These are phyloP conservation scores for Asterophora parasitica DNA, from an alignment of 768 basidiomycete species.

Conservation along the genomic window DNA sequence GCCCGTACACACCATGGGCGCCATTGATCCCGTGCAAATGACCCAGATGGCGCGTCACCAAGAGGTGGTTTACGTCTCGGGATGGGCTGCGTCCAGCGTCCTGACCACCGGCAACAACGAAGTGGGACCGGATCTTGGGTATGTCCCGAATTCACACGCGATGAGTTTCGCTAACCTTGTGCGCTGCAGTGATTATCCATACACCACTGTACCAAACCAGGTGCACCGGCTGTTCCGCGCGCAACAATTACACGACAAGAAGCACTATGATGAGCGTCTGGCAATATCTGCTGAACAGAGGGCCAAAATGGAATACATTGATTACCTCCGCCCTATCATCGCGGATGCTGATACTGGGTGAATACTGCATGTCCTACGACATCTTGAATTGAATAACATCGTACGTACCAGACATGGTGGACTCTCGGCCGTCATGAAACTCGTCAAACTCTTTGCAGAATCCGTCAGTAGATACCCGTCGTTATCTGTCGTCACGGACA, in stretches of 20 bases:
- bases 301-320: slow-evolving; percentile 69
- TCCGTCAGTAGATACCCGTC: slow-evolving; percentile 40
- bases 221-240: slow-evolving; percentile 89
- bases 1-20: slow-evolving; percentile 89
- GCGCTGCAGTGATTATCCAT: slow-evolving; percentile 76
- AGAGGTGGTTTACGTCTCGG: slow-evolving; percentile 88
- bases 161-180: background rate
- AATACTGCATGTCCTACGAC: slow-evolving; percentile 14
- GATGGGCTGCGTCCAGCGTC: slow-evolving; percentile 85
- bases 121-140: slow-evolving; percentile 89
- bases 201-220: slow-evolving; percentile 94
- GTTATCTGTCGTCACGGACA: background rate
- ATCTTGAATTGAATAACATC: slow-evolving; percentile 7
- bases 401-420: slow-evolving; percentile 70
- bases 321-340: slow-evolving; percentile 89
- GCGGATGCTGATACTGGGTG: slow-evolving; percentile 95
- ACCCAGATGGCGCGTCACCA: slow-evolving; percentile 88
- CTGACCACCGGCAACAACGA: slow-evolving; percentile 89
- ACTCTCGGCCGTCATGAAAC: slow-evolving; percentile 90
- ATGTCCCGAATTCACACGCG: slow-evolving; percentile 31
- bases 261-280: slow-evolving; percentile 86
- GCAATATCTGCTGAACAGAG: slow-evolving; percentile 57
- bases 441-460: slow-evolving; percentile 93
- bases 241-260: slow-evolving; percentile 89
- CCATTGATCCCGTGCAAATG: slow-evolving; percentile 92